These are phyloP conservation scores for Phanerochaete carnosa DNA, from an alignment of 768 basidiomycete species.

Conservation along the genomic window DNA sequence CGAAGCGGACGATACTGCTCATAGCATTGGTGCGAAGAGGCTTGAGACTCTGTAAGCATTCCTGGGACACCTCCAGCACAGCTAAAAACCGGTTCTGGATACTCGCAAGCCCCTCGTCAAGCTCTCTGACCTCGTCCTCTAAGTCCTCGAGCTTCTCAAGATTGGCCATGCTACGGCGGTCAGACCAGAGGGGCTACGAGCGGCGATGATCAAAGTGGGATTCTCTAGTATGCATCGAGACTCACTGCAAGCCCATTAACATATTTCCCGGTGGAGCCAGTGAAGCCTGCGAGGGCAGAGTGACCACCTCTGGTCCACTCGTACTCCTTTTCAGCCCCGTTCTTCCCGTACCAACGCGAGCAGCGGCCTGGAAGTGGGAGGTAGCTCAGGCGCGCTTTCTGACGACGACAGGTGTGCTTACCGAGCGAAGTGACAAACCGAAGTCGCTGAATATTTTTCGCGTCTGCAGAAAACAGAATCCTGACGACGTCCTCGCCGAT, in stretches of 20 bases:
- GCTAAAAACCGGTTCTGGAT: neutral
- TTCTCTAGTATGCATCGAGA: neutral
- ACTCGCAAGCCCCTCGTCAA: neutral
- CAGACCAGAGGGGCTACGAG: slow-evolving; percentile 8
- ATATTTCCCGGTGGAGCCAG: neutral
- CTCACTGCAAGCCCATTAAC: neutral
- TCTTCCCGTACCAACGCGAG: neutral
- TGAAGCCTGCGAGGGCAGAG: neutral
- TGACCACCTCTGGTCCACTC: neutral
- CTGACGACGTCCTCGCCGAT: slow-evolving; percentile 1
- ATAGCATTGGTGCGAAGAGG: neutral
- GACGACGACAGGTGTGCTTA: neutral
- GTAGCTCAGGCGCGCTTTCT: neutral
- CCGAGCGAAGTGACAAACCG: neutral
- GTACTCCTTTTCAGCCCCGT: neutral
- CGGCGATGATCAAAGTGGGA: neutral
- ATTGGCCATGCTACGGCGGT: neutral
- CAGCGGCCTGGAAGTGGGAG: neutral
- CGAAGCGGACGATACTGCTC: neutral
- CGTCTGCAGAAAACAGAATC: neutral
- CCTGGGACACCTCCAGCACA: neutral
- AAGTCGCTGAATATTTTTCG: neutral
- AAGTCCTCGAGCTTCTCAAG: neutral
- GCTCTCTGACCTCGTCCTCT: neutral
- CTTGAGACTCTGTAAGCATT: neutral